These are phyloP conservation scores for Chalara sp. DNA, from an alignment of 2,329 filamentous ascomycete species.

Conservation along the genomic window DNA sequence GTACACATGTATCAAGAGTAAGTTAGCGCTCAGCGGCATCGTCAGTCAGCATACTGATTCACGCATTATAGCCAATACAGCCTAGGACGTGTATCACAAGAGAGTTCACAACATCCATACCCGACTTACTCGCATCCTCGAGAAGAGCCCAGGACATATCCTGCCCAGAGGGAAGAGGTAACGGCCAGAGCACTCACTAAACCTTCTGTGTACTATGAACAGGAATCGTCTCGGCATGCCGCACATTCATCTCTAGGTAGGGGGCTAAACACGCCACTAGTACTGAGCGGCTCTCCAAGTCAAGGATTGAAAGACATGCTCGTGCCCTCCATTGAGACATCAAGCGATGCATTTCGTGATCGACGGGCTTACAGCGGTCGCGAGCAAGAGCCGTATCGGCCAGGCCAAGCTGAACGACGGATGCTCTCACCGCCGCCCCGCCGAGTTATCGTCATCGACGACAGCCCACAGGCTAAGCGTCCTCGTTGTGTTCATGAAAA, in stretches of 20 bases:
- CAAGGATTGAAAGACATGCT: slow-evolving; percentile 25
- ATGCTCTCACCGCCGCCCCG: slow-evolving; percentile 16
- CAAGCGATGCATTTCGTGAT: slow-evolving; percentile 16
- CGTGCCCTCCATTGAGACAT: slow-evolving; percentile 27
- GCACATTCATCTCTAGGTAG: neutral
- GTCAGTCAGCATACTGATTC: too few relatives aligned
- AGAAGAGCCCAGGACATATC: slow-evolving; percentile 4
- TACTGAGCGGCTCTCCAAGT: slow-evolving; percentile 21
- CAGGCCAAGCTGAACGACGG: slow-evolving; percentile 11
- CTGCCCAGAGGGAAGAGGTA: slow-evolving; percentile 19
- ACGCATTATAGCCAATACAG: too few relatives aligned
- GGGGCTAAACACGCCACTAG: slow-evolving; percentile 21
- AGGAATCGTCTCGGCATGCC: too few relatives aligned
- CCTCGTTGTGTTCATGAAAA: slow-evolving; percentile 23
- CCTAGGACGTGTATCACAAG: too few relatives aligned
- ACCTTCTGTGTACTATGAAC: neutral
- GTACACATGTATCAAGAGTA: too few relatives aligned
- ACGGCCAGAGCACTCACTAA: slow-evolving; percentile 18
- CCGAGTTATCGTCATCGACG: slow-evolving; percentile 25
- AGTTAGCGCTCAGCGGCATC: too few relatives aligned
- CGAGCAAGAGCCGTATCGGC: slow-evolving; percentile 14
- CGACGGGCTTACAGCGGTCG: slow-evolving; percentile 9
- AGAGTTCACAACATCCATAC: too few relatives aligned
- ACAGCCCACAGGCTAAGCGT: slow-evolving; percentile 22
- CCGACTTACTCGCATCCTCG: slow-evolving; percentile 12